Conservation (phyloP, 2,329 filamentous ascomycete genomes). For the Cylindrodendrum hubeiense region DNA sequence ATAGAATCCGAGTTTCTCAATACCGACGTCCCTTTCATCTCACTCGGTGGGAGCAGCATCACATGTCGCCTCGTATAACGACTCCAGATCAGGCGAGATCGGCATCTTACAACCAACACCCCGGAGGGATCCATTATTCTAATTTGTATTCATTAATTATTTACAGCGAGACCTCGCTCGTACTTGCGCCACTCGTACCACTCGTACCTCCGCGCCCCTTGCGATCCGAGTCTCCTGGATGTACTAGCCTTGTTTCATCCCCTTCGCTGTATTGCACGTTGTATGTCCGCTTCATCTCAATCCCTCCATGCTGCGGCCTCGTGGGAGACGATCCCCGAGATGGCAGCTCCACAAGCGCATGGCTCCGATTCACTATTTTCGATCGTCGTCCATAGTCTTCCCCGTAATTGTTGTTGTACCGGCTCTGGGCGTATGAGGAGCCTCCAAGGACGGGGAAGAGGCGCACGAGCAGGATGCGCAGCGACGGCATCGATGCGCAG, state of each 20-base stretch:
- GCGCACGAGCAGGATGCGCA: constrained; percentile 46
- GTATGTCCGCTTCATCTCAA: constrained; percentile 41
- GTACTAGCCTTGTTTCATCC: constrained; percentile 38
- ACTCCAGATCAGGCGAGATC: background rate
- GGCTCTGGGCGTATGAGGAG: constrained; percentile 41
- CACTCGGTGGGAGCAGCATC: too few species aligned
- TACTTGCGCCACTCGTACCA: constrained; percentile 13
- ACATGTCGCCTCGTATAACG: background rate
- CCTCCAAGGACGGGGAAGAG: constrained; percentile 46
- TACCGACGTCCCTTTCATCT: too few species aligned
- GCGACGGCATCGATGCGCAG: constrained; percentile 50
- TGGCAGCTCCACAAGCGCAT: constrained; percentile 34
- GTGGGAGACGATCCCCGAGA: constrained; percentile 36
- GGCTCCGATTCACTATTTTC: constrained; percentile 35
- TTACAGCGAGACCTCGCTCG: constrained; percentile 26
- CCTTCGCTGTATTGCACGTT: constrained; percentile 41
- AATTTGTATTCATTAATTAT: background rate
- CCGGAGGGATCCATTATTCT: background rate
- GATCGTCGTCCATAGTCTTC: constrained; percentile 38
- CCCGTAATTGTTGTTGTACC: constrained; percentile 36
- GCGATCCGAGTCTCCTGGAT: constrained; percentile 26
- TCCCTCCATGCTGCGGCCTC: constrained; percentile 36
- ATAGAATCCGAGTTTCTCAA: too few species aligned
- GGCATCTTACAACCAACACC: background rate
- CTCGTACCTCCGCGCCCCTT: constrained; percentile 9